Conservation (phyloP, 352 stramenopile genomes). For the Pythium dissotocum region DNA sequence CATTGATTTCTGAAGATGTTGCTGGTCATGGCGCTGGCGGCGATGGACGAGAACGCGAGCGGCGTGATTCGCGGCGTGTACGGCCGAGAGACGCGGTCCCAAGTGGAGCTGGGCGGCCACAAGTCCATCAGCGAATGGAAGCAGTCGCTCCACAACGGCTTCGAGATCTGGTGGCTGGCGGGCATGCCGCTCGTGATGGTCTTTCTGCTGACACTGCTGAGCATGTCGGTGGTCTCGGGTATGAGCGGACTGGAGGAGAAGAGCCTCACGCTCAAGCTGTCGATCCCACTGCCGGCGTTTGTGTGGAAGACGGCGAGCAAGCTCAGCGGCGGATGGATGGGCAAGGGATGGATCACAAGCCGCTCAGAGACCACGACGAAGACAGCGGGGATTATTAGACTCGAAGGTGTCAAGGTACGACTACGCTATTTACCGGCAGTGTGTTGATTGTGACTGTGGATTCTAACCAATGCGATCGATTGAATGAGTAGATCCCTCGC, state of each 20-base stretch:
- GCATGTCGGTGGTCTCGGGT: slow-evolving; percentile 66
- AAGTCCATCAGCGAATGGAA: slow-evolving; percentile 35
- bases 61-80: slow-evolving; percentile 55
- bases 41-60: slow-evolving; percentile 76
- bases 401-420: slow-evolving; percentile 23
- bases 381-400: slow-evolving; percentile 1
- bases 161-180: slow-evolving; percentile 86
- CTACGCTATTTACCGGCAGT: not conserved
- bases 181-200: slow-evolving; percentile 76
- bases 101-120: slow-evolving; percentile 36
- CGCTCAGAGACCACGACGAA: not conserved
- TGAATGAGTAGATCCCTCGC: slow-evolving; percentile 45
- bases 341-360: slow-evolving; percentile 1
- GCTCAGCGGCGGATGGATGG: slow-evolving; percentile 12
- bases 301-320: slow-evolving; percentile 11
- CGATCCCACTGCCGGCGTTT: slow-evolving; percentile 22
- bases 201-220: slow-evolving; percentile 72
- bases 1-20: slow-evolving; percentile 12
- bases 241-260: slow-evolving; percentile 54
- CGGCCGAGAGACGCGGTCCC: slow-evolving; percentile 57
- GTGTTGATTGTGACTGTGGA: not conserved
- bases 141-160: slow-evolving; percentile 75
- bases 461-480: not conserved
- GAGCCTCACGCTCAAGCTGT: slow-evolving; percentile 31
- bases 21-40: slow-evolving; percentile 24